Base-by-base conservation (phyloP, 2,329 filamentous ascomycete species). In the Ophiocordyceps unilateralis region DNA sequence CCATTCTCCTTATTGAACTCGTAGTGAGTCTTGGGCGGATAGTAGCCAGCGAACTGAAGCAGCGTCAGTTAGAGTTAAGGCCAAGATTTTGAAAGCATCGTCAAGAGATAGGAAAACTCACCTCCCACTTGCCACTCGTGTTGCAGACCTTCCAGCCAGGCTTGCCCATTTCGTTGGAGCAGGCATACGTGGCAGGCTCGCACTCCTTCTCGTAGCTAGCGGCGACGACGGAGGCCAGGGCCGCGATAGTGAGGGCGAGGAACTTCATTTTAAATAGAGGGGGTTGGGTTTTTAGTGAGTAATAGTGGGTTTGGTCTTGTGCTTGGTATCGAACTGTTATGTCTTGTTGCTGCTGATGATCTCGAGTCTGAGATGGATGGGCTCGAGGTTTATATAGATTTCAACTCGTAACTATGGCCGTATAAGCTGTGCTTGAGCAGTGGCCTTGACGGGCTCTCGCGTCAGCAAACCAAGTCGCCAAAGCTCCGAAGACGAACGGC, bases 151-250 rank as follows among this genome's bases (percentile, higher is more conserved):
- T 45, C 60, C 60, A 63, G 44, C 55, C 58, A 5, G 42, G 40
- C 17, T 26, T n/a, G 23, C 22, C 22, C n/a, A 19, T 19, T 44
- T 53, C 41, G 14, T 41, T 26, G 19, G 52, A 44, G 55, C 61
- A 63, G 11, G 45, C 11, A 49, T 63, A 63, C n/a, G 59, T 60
- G 38, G 44, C 60, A 2, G 60, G 58, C 36, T 45, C 51, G 56
- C 60, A 63, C 14, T 30, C 40, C 39, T 40, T 40, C 12, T 17
- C 39, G 15, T 45, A 41, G 42, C 38, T 37, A 28, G 50, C 51
- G 40, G 45, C 12, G 26, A 42, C 48, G 36, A 51, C 24, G 37
- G 49, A 39, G 26, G 45, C 46, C 34, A 54, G 41, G 41, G 47
- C 39, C 39, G 51, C 52, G 44, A 58, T 37, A 41, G 53, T 42